Evolutionary conservation across 768 basidiomycete genomes (phyloP).

Genomic region (Leccinum subgranulosum): DNA sequence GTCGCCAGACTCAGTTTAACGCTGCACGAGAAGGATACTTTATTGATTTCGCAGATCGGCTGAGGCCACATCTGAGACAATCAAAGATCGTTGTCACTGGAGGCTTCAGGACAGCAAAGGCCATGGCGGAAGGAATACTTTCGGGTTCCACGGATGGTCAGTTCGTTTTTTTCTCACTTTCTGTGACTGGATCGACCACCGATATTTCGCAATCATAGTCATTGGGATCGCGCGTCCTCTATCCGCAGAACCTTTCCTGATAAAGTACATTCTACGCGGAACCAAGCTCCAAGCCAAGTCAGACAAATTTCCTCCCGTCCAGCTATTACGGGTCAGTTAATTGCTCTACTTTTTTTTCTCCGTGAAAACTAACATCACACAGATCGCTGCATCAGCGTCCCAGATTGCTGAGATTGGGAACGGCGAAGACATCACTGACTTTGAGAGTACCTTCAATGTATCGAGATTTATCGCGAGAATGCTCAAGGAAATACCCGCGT

Average conservation of each 20-base stretch:
- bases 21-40: conserved; percentile 29
- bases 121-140: conserved; percentile 29
- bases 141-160: conserved; percentile 25
- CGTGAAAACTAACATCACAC: background rate
- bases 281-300: conserved; percentile 21
- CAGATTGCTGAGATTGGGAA: conserved; percentile 35
- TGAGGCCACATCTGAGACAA: conserved; percentile 22
- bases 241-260: conserved; percentile 30
- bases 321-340: conserved; percentile 25
- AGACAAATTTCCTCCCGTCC: conserved; percentile 38
- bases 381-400: conserved; percentile 30
- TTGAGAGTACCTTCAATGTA: conserved; percentile 29
- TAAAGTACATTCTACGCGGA: conserved; percentile 27
- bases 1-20: conserved; percentile 9
- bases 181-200: background rate
- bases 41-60: conserved; percentile 28
- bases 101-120: conserved; percentile 27
- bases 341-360: background rate
- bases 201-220: conserved; percentile 14
- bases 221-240: conserved; percentile 31
- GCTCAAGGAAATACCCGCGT: conserved; percentile 30
- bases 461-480: conserved; percentile 31
- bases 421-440: conserved; percentile 32
- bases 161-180: background rate
- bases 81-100: conserved; percentile 31